Percentiles rank a stretch among this genome's conserved stretches.
phyloP scores from a whole-genome alignment of 2,329 filamentous ascomycete genomes.

The Pyricularia grisea region DNA sequence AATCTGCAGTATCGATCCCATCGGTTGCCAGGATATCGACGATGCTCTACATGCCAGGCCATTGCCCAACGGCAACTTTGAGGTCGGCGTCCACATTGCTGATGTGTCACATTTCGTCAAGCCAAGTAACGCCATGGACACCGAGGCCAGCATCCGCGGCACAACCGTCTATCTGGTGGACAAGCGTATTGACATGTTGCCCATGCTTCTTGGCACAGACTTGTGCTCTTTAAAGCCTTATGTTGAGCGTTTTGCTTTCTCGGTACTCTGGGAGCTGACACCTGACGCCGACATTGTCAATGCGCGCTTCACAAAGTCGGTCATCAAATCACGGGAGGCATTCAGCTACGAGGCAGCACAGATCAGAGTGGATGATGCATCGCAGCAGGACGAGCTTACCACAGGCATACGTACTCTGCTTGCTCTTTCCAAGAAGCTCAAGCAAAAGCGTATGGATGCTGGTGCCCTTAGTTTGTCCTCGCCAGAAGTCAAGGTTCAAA shows the following conservation, averaged over 20 bases:
- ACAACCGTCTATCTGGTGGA: constrained; percentile 97
- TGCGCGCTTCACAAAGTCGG: constrained; percentile 90
- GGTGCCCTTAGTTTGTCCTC: constrained; percentile 92
- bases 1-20: constrained; percentile 95
- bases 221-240: constrained; percentile 95
- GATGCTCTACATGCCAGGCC: constrained; percentile 84
- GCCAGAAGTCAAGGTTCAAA: constrained; percentile 94
- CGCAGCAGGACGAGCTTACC: constrained; percentile 83
- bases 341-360: constrained; percentile 98
- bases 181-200: constrained; percentile 99
- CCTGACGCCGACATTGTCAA: constrained; percentile 75
- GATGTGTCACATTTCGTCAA: constrained; percentile 99
- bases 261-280: constrained; percentile 81
- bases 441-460: constrained; percentile 91
- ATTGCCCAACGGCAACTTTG: constrained; percentile 85
- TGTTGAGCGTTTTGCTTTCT: constrained; percentile 88
- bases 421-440: constrained; percentile 82
- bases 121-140: constrained; percentile 94
- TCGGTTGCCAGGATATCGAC: constrained; percentile 95
- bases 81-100: constrained; percentile 96
- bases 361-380: constrained; percentile 80
- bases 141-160: constrained; percentile 84
- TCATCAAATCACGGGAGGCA: constrained; percentile 91
- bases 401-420: constrained; percentile 80
- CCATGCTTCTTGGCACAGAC: constrained; percentile 90